phyloP scores from a whole-genome alignment of 805 yeast genomes.

The Ogataea minuta region DNA sequence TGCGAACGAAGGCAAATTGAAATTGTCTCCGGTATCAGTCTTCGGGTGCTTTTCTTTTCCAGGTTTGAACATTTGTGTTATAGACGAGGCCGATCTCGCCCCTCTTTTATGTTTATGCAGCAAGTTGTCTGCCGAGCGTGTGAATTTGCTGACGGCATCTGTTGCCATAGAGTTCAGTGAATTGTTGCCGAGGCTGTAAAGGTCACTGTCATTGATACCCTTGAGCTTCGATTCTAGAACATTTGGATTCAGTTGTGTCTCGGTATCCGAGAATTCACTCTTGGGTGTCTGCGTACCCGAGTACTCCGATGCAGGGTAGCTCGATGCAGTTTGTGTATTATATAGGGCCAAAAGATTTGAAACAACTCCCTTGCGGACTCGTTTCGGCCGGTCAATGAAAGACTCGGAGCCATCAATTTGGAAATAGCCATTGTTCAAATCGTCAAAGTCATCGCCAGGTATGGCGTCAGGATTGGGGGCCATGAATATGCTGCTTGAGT shows the following conservation, averaged over 20 bases:
- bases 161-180: conserved; percentile 8
- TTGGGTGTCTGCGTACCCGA: conserved; percentile 24
- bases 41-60: conserved; percentile 2
- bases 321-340: conserved; percentile 39
- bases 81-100: conserved; percentile 13
- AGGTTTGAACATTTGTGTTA: conserved; percentile 12
- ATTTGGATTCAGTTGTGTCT: conserved; percentile 15
- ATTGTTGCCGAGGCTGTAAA: conserved; percentile 6
- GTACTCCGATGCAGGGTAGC: conserved; percentile 15
- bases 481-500: conserved; percentile 12
- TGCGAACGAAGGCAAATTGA: conserved; percentile 21
- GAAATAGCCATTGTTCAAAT: conserved; percentile 30
- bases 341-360: conserved; percentile 75
- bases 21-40: conserved; percentile 11
- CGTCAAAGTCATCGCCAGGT: conserved; percentile 29
- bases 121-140: conserved; percentile 20
- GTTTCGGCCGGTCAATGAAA: conserved; percentile 39
- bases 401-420: conserved; percentile 53
- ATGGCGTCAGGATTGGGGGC: conserved; percentile 37
- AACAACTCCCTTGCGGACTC: conserved; percentile 82
- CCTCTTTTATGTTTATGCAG: conserved; percentile 13
- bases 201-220: conserved; percentile 9
- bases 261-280: conserved; percentile 17
- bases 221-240: conserved; percentile 22
- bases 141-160: conserved; percentile 10